phyloP scores from a whole-genome alignment of 768 basidiomycete genomes.

The Boletus subparvulus region DNA sequence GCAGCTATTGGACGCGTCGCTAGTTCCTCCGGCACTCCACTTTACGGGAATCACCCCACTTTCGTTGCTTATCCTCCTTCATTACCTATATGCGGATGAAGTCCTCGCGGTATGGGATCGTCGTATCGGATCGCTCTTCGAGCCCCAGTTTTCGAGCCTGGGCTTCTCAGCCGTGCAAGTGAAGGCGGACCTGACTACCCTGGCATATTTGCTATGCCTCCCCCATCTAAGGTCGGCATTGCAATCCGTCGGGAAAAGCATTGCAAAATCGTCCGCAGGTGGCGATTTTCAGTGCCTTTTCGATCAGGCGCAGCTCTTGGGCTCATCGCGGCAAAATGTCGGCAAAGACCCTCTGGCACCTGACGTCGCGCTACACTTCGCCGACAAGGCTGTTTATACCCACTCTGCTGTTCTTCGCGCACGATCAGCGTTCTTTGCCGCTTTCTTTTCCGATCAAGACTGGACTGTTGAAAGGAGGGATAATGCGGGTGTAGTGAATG shows the following conservation, averaged over 20 bases:
- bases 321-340: slow-evolving; percentile 3
- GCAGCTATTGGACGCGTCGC: background rate
- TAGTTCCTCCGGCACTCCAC: slow-evolving; percentile 11
- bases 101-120: slow-evolving; percentile 83
- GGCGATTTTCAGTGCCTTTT: slow-evolving; percentile 54
- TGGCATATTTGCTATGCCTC: slow-evolving; percentile 63
- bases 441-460: slow-evolving; percentile 77
- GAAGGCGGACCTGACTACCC: slow-evolving; percentile 58
- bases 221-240: slow-evolving; percentile 53
- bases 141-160: slow-evolving; percentile 37
- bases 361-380: slow-evolving; percentile 72
- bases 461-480: slow-evolving; percentile 74
- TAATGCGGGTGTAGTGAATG: slow-evolving; percentile 49
- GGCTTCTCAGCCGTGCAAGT: slow-evolving; percentile 48
- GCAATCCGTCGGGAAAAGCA: slow-evolving; percentile 58
- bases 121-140: slow-evolving; percentile 51
- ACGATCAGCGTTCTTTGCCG: slow-evolving; percentile 78
- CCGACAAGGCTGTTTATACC: slow-evolving; percentile 60
- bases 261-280: slow-evolving; percentile 47
- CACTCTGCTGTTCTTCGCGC: slow-evolving; percentile 81
- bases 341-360: slow-evolving; percentile 39
- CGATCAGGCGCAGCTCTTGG: slow-evolving; percentile 20
- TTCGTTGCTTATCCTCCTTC: slow-evolving; percentile 69
- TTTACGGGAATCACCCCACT: slow-evolving; percentile 62
- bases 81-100: slow-evolving; percentile 88